These are phyloP conservation scores for Candida vaughaniae DNA, from an alignment of 805 yeast species.

Conservation along the genomic window DNA sequence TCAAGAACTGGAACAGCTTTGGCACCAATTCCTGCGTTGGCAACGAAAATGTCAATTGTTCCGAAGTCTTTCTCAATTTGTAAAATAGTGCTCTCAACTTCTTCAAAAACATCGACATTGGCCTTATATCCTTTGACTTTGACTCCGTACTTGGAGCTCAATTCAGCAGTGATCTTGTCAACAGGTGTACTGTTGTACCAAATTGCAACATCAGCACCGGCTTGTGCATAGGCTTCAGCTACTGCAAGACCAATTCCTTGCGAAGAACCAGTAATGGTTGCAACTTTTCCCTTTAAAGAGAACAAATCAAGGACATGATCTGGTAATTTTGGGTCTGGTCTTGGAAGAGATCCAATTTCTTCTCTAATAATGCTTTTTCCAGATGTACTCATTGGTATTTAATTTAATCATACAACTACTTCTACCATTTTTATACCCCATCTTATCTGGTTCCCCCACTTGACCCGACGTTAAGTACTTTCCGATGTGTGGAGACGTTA, in stretches of 20 bases:
- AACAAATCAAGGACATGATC: constrained; percentile 10
- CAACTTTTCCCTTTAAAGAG: constrained; percentile 57
- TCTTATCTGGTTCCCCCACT: no score
- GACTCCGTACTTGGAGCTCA: constrained; percentile 10
- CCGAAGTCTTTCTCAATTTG: constrained; percentile 22
- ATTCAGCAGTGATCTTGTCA: background rate
- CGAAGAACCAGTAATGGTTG: constrained; percentile 78
- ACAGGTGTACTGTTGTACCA: constrained; percentile 49
- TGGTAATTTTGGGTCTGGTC: constrained; percentile 1
- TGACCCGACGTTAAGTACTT: no score
- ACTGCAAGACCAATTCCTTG: constrained; percentile 79
- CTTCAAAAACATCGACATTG: constrained; percentile 23
- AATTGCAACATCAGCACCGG: constrained; percentile 73
- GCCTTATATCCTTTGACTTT: constrained; percentile 26
- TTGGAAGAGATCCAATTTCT: constrained; percentile 4
- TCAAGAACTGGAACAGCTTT: constrained; percentile 25
- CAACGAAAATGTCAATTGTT: constrained; percentile 26
- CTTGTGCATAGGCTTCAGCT: constrained; percentile 55
- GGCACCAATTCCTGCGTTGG: constrained; percentile 33
- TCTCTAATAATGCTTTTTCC: constrained; percentile 2
- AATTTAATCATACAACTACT: no score
- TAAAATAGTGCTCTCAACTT: constrained; percentile 19
- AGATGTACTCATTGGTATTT: background rate
- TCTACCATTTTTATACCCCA: no score
- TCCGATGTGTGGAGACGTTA: no score